A percentile compares a stretch with the other conserved stretches of the same genome.
Evolutionary conservation across 768 basidiomycete species (phyloP).

Genomic region (Collybia nuda): DNA sequence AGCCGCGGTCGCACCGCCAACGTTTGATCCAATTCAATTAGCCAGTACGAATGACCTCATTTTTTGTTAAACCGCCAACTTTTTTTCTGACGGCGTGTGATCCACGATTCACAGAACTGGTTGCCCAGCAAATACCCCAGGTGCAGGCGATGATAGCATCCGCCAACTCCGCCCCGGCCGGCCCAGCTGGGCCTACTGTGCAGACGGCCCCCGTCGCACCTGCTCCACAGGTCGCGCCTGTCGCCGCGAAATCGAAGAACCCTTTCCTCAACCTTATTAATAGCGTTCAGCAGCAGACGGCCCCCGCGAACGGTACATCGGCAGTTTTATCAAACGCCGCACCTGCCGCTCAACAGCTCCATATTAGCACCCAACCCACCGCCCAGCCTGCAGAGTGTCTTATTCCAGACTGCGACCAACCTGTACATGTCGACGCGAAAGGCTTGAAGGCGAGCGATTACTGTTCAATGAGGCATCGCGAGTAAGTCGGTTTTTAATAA

Average conservation of each 20-base stretch:
- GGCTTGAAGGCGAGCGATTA: constrained; percentile 53
- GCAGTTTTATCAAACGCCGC: constrained; percentile 21
- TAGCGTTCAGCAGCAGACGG: constrained; percentile 12
- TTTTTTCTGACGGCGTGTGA: not conserved
- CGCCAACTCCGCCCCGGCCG: constrained; percentile 1
- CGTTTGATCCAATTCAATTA: constrained; percentile 37
- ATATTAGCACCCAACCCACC: constrained; percentile 32
- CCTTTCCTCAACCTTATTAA: constrained; percentile 3
- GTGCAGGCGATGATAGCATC: constrained; percentile 36
- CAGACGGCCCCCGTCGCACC: constrained; percentile 16
- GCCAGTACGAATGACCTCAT: constrained; percentile 31
- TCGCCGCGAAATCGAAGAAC: constrained; percentile 1
- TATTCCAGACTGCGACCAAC: constrained; percentile 58
- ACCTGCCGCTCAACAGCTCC: constrained; percentile 28
- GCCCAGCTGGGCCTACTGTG: constrained; percentile 10
- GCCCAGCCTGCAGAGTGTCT: constrained; percentile 42
- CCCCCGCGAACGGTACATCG: constrained; percentile 25
- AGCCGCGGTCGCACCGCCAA: constrained; percentile 16
- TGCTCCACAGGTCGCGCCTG: constrained; percentile 11
- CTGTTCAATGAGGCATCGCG: constrained; percentile 61
- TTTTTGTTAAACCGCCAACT: not conserved
- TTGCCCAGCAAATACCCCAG: constrained; percentile 47
- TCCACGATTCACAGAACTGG: constrained; percentile 30
- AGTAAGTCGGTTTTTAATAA: constrained; percentile 41
- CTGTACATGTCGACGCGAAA: constrained; percentile 52